Conservation (phyloP, 805 yeast genomes). For the Osmozyma mogii region DNA sequence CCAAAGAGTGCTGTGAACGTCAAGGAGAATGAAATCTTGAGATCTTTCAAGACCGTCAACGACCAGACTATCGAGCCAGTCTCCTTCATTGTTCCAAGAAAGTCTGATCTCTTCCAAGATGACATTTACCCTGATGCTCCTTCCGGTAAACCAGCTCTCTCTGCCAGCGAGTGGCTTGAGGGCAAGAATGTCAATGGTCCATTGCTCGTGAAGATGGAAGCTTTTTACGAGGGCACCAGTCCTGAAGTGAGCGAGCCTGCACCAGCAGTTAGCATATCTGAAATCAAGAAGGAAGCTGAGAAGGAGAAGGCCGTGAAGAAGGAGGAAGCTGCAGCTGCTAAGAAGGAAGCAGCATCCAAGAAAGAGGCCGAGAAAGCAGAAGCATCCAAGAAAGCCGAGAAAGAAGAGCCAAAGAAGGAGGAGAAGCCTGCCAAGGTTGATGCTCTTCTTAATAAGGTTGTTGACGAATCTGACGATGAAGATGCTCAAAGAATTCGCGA, state of each 20-base stretch:
- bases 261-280: slow-evolving; percentile 24
- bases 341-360: slow-evolving; percentile 3
- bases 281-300: slow-evolving; percentile 5
- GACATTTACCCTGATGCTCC: slow-evolving; percentile 93
- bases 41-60: slow-evolving; percentile 78
- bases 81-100: slow-evolving; percentile 89
- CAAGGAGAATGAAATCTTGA: slow-evolving; percentile 76
- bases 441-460: slow-evolving; percentile 28
- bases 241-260: slow-evolving; percentile 39
- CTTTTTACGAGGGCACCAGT: slow-evolving; percentile 68
- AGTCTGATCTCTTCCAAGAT: slow-evolving; percentile 84
- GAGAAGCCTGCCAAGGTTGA: slow-evolving; percentile 19
- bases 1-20: slow-evolving; percentile 79
- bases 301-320: slow-evolving; percentile 5
- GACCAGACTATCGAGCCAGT: slow-evolving; percentile 84
- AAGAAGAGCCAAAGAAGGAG: not conserved
- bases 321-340: not conserved
- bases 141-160: slow-evolving; percentile 66
- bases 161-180: slow-evolving; percentile 69
- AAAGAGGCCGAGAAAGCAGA: slow-evolving; percentile 2
- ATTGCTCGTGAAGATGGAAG: slow-evolving; percentile 63
- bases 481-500: slow-evolving; percentile 15
- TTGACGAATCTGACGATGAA: slow-evolving; percentile 32
- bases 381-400: not conserved
- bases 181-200: slow-evolving; percentile 87